Percentiles rank a stretch among this genome's conserved stretches.
phyloP scores from a whole-genome alignment of 2,329 filamentous ascomycete species.

The Paraconiothyrium brasiliense region DNA sequence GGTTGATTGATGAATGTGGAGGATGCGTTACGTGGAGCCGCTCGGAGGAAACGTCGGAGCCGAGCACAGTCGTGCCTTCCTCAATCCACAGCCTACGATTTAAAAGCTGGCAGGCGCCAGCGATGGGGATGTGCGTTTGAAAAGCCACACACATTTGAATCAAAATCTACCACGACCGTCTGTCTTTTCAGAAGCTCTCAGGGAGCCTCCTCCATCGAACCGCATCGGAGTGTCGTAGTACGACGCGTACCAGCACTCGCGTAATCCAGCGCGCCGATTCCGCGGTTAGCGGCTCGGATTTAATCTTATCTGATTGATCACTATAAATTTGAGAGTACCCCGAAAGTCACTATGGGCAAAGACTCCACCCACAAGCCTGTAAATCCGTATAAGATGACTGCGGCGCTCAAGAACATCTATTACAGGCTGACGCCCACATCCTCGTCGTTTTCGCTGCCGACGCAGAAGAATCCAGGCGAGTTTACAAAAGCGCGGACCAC shows the following conservation, averaged over 20 bases:
- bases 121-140: not conserved
- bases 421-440: slow-evolving; percentile 47
- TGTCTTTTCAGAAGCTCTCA: not conserved
- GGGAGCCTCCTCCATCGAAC: not conserved
- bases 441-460: slow-evolving; percentile 43
- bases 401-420: slow-evolving; percentile 48
- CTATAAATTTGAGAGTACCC: slow-evolving; percentile 27
- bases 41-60: slow-evolving; percentile 16
- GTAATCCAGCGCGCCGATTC: slow-evolving; percentile 39
- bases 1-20: not conserved
- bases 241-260: slow-evolving; percentile 3
- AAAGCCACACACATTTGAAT: not conserved
- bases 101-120: not conserved
- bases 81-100: not conserved
- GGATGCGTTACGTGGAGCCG: slow-evolving; percentile 6
- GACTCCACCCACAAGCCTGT: slow-evolving; percentile 35
- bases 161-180: not conserved
- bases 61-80: slow-evolving; percentile 10
- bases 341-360: slow-evolving; percentile 27
- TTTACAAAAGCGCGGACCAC: slow-evolving; percentile 59
- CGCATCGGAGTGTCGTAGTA: not conserved
- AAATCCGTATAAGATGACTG: slow-evolving; percentile 49
- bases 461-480: slow-evolving; percentile 46
- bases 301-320: slow-evolving; percentile 46
- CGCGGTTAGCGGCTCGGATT: slow-evolving; percentile 31